Evolutionary conservation across 2,329 filamentous ascomycete genomes (phyloP), one percentile per base, ranked within the genome.

Genomic region (Aureobasidium sp.): DNA sequence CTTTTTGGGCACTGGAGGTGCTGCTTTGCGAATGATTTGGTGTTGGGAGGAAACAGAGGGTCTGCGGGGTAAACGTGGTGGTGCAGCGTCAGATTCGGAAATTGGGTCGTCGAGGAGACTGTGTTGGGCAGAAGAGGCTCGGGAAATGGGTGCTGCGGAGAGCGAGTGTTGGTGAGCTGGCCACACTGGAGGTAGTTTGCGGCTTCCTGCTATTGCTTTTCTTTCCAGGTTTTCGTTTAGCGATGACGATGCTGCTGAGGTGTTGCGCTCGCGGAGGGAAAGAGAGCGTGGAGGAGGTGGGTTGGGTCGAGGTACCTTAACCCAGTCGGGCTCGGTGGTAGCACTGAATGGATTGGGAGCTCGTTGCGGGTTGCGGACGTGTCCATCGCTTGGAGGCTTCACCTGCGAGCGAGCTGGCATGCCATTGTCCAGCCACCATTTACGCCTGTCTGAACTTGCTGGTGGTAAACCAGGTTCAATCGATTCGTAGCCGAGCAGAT

Each of bases 281-380:
- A 65, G 41, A 9, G 63, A 30, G n/a, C 67, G 62, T 6, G 66
- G 65, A 2, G 67, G 65, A 30, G 66, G 64, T 7, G 65, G 64
- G 7, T 59, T 65, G 1, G 71, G 71, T 44, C 67, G 69, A 25
- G 73, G 71, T 5, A 80, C 74, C 63, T 78, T 74, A 37, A 96
- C 85, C 94, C 94, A 97, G 69, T 97, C 92, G 10, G 87, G 84
- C 72, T 96, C 90, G 36, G 87, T 81, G 1, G 83, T 86, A 0
- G 82, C 78, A 1, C 81, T 82, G 72, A 95, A 97, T 0, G 94
- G 94, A 69, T 97, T 97, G 0, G 88, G 84, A 13, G 85, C 84
- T 52, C 90, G 84, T 36, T 84, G 81, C 1, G 87, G 84, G 71
- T 96, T 97, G 27, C 90, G 81, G 2, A 85, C 77, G 67, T 85